phyloP scores from a whole-genome alignment of 192 early-diverging fungal species.

The Coemansia aciculifera region DNA sequence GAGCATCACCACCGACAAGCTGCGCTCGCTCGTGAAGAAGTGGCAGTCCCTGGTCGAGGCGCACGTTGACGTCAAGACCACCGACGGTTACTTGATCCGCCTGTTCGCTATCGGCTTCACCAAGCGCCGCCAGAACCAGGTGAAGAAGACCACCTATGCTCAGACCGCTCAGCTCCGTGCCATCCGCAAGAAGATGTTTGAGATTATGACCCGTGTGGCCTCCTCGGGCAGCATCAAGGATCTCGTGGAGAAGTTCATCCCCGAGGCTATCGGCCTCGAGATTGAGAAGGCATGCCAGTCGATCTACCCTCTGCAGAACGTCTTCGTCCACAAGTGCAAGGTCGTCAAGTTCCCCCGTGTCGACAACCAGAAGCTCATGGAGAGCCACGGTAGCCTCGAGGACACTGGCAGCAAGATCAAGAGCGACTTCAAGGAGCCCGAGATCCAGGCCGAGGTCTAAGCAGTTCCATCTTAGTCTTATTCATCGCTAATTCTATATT shows the following conservation, averaged over 20 bases:
- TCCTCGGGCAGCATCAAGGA: constrained; percentile 90
- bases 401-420: constrained; percentile 83
- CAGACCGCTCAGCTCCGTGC: constrained; percentile 93
- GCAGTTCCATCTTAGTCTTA: constrained; percentile 3
- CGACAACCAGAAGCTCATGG: constrained; percentile 93
- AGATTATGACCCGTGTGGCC: constrained; percentile 91
- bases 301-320: constrained; percentile 98
- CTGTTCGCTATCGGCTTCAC: constrained; percentile 98
- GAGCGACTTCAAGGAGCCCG: constrained; percentile 88
- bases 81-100: constrained; percentile 99
- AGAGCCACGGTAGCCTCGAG: constrained; percentile 87
- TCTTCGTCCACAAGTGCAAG: constrained; percentile 97
- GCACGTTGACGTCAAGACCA: constrained; percentile 99
- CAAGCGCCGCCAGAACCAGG: constrained; percentile 88
- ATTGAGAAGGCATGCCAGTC: constrained; percentile 97
- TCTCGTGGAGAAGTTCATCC: constrained; percentile 93
- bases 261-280: constrained; percentile 95
- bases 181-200: constrained; percentile 99
- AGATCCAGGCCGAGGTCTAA: constrained; percentile 67
- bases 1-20: constrained; percentile 99
- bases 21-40: constrained; percentile 99
- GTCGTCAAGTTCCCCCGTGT: constrained; percentile 97
- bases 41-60: constrained; percentile 99
- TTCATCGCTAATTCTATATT: background rate
- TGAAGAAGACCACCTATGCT: constrained; percentile 98